Base-by-base conservation (phyloP, 208 protist species). In the Wallacemonas sp. region DNA sequence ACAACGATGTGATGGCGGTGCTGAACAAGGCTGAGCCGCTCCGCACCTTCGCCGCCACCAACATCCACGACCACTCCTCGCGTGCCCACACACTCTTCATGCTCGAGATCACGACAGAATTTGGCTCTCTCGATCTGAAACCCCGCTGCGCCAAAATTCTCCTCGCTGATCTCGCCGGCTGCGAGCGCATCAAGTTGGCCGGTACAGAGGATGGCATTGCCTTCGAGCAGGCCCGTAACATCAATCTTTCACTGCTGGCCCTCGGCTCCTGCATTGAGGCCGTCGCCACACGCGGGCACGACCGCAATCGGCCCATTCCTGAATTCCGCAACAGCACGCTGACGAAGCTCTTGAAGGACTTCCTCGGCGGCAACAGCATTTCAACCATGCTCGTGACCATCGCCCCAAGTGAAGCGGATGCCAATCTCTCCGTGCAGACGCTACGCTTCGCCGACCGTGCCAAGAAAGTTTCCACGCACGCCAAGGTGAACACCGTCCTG, bases 1-100 rank as follows among this genome's bases (percentile, higher is more conserved):
- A 95, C 68, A 68, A 90, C 22, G 95, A 98, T 42, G 81, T 97
- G 31, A 33, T 94, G 19, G 74, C 66, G 12, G 62, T 97, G 47
- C 79, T 98, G 51, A 47, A 73, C 53, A 86, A 86, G 56, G 95
- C 95, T 51, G 80, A 85, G 34, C 75, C 81, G 31, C 88, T 93
- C 59, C 87, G 93, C 53, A 93, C 93, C 8, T 96, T 97, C 68
- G 88, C 92, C 1, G 72, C 83, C 41, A 98, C 96, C 30, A 79
- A 79, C 45, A 84, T 93, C 68, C 88, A 94, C 76, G 82, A 93
- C 47, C 81, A 82, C 61, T 93, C 86, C 22, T 92, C 84, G 17
- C 81, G 90, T 27, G 86, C 90, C 1, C 90, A 95, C 71, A 92
- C 89, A 22, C 78, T 95, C 17, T 95, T 92, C 68, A 72, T 80